These are phyloP conservation scores for Allodekkera sacchari DNA, from an alignment of 805 yeast species.

Conservation along the genomic window DNA sequence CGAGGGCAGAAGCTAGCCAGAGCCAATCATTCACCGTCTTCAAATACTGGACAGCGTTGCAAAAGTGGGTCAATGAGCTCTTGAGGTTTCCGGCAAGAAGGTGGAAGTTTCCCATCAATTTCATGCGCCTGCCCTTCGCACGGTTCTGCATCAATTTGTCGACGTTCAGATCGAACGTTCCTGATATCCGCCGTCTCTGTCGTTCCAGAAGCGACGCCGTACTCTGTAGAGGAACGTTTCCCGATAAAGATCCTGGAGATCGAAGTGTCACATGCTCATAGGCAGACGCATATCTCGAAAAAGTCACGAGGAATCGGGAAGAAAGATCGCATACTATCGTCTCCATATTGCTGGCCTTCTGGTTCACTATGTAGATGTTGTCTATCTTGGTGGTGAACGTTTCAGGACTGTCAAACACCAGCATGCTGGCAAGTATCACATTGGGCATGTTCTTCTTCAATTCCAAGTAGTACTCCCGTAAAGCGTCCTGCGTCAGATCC, in stretches of 20 bases:
- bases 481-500: slow-evolving; percentile 15
- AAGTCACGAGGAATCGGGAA: slow-evolving; percentile 48
- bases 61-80: slow-evolving; percentile 63
- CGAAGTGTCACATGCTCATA: slow-evolving; percentile 73
- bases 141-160: slow-evolving; percentile 30
- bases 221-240: slow-evolving; percentile 5
- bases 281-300: slow-evolving; percentile 64
- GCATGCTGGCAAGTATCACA: slow-evolving; percentile 44
- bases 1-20: slow-evolving; percentile 88
- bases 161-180: slow-evolving; percentile 23
- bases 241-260: slow-evolving; percentile 55
- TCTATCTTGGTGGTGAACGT: slow-evolving; percentile 4
- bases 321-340: slow-evolving; percentile 70
- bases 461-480: slow-evolving; percentile 24
- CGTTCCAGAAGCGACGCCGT: slow-evolving; percentile 12
- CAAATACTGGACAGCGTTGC: slow-evolving; percentile 59
- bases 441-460: slow-evolving; percentile 41
- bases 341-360: slow-evolving; percentile 31
- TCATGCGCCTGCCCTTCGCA: slow-evolving; percentile 65
- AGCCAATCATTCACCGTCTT: slow-evolving; percentile 62
- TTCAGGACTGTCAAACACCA: slow-evolving; percentile 45
- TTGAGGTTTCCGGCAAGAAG: slow-evolving; percentile 71
- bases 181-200: slow-evolving; percentile 18
- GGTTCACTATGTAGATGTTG: slow-evolving; percentile 12
- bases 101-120: slow-evolving; percentile 68